phyloP scores from a whole-genome alignment of 2,329 filamentous ascomycete genomes.

The Hirsutella minnesotensis region DNA sequence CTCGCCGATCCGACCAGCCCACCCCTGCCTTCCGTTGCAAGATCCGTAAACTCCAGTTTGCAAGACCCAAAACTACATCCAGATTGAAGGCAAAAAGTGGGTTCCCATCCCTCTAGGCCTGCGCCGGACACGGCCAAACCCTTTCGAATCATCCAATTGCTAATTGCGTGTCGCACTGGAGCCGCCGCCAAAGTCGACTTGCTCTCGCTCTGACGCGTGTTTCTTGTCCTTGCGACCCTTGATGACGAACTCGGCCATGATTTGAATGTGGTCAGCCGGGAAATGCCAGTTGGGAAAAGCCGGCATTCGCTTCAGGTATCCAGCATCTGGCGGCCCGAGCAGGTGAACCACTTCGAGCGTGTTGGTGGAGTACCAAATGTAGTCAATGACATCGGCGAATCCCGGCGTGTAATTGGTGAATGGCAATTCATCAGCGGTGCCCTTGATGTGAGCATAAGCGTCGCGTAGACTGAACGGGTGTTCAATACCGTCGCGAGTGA shows the following conservation, averaged over 20 bases:
- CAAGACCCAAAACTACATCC: conserved; percentile 29
- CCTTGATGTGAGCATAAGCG: conserved; percentile 71
- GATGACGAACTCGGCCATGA: conserved; percentile 81
- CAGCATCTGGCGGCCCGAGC: conserved; percentile 74
- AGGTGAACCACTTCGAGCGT: conserved; percentile 72
- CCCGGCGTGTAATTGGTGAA: conserved; percentile 96
- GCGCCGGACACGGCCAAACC: background rate
- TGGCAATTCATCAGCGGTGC: conserved; percentile 70
- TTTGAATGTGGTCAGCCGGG: conserved; percentile 82
- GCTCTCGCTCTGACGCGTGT: conserved; percentile 46
- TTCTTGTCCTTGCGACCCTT: conserved; percentile 80
- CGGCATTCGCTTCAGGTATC: conserved; percentile 76
- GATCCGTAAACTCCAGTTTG: conserved; percentile 24
- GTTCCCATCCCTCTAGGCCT: background rate
- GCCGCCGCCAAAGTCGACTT: conserved; percentile 43
- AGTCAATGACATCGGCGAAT: conserved; percentile 90
- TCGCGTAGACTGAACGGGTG: conserved; percentile 93
- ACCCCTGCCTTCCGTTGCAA: conserved; percentile 7
- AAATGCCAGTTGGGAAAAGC: conserved; percentile 93
- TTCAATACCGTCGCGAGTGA: conserved; percentile 82
- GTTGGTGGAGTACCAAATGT: conserved; percentile 96
- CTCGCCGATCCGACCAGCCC: conserved; percentile 3
- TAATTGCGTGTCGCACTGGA: conserved; percentile 17
- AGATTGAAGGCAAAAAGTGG: conserved; percentile 13
- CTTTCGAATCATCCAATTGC: conserved; percentile 3